Evolutionary conservation across 331 rosid genomes (phyloP).

Genomic region (Cucumis variabilis): DNA sequence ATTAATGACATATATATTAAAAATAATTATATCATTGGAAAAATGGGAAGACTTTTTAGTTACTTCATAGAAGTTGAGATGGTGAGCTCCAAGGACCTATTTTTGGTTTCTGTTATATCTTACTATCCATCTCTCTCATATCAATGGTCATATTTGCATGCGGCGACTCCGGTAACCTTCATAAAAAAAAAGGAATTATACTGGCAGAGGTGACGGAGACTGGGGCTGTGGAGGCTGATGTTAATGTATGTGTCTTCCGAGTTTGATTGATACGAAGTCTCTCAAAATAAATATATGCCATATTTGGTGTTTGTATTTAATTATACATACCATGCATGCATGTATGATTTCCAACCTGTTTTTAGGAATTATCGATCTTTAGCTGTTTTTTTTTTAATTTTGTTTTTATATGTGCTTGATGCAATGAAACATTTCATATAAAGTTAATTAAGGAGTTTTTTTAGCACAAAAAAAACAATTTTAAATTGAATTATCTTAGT

Average conservation of each 20-base stretch:
- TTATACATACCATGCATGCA: background rate
- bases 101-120: background rate
- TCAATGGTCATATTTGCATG: conserved; percentile 30
- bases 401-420: too few species aligned
- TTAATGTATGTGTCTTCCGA: background rate
- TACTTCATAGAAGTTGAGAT: background rate
- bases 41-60: background rate
- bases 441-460: too few species aligned
- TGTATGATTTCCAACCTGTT: background rate
- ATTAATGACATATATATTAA: background rate
- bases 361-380: too few species aligned
- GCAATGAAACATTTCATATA: too few species aligned
- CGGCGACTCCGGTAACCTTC: background rate
- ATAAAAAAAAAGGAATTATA: background rate
- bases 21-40: background rate
- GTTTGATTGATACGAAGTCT: background rate
- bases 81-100: conserved; percentile 5
- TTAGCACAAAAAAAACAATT: too few species aligned
- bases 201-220: background rate
- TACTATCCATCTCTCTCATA: conserved; percentile 21
- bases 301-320: background rate
- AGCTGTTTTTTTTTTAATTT: too few species aligned
- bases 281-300: background rate
- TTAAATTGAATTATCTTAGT: too few species aligned
- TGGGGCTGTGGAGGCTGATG: background rate